Conservation (phyloP, 2,329 filamentous ascomycete species). For the Claviceps fusiformis region DNA sequence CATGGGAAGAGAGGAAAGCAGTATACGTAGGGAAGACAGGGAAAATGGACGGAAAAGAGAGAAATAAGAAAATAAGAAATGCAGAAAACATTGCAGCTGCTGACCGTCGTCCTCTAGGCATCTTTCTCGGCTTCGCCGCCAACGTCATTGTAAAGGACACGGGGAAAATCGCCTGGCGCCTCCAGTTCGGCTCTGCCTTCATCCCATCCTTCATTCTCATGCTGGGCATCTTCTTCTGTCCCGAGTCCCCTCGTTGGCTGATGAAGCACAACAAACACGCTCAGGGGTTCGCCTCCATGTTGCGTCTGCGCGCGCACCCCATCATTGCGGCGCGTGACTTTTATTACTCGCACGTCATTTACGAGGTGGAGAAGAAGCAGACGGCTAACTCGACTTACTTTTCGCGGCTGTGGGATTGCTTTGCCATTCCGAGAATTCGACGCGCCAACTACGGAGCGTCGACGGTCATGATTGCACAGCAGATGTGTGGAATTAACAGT, state of each 20-base stretch:
- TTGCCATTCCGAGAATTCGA: conserved; percentile 53
- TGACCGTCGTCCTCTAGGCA: conserved; percentile 13
- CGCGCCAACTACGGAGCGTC: conserved; percentile 62
- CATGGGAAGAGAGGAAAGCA: too few relatives aligned
- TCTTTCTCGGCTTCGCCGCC: conserved; percentile 33
- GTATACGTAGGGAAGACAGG: too few relatives aligned
- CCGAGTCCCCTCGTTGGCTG: conserved; percentile 47
- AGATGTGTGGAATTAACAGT: conserved; percentile 37
- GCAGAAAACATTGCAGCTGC: neutral
- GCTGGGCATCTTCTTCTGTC: conserved; percentile 45
- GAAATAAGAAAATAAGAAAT: conserved; percentile 1
- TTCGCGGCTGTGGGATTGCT: conserved; percentile 35
- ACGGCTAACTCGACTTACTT: conserved; percentile 17
- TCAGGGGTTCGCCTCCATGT: conserved; percentile 40
- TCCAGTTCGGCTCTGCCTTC: conserved; percentile 46
- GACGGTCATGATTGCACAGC: conserved; percentile 64
- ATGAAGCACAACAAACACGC: conserved; percentile 48
- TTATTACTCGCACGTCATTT: conserved; percentile 32
- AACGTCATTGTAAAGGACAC: conserved; percentile 40
- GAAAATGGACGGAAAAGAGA: conserved; percentile 2
- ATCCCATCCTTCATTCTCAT: conserved; percentile 34
- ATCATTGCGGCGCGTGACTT: conserved; percentile 45
- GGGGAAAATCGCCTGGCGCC: conserved; percentile 40
- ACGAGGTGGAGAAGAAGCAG: conserved; percentile 18
- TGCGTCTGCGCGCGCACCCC: conserved; percentile 32